These are phyloP conservation scores for Geranium brycei DNA, from an alignment of 345 rosid genomes.

Conservation along the genomic window DNA sequence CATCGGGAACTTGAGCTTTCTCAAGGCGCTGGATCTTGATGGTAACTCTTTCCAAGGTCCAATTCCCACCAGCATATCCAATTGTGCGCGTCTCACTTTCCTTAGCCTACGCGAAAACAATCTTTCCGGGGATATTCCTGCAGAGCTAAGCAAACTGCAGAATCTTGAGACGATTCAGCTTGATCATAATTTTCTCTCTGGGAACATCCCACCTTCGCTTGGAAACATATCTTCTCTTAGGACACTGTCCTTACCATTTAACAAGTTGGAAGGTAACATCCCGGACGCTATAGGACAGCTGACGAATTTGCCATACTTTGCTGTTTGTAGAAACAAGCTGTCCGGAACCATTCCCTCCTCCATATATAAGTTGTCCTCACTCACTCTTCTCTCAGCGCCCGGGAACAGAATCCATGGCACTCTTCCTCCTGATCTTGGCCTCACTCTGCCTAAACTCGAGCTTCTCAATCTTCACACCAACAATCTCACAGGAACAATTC, in stretches of 20 bases:
- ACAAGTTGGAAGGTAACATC: not conserved
- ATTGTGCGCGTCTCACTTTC: not conserved
- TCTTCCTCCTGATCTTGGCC: constrained; percentile 3
- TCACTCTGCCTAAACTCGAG: constrained; percentile 4
- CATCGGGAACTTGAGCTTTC: not conserved
- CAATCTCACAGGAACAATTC: constrained; percentile 10
- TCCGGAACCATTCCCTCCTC: not conserved
- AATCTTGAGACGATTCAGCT: not conserved
- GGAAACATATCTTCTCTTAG: not conserved
- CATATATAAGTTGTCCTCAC: not conserved
- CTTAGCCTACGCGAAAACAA: not conserved
- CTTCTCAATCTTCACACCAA: not conserved
- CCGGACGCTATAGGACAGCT: not conserved
- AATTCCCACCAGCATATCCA: not conserved
- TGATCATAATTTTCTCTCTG: not conserved
- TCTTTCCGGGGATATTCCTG: not conserved
- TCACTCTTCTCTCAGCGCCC: accelerated
- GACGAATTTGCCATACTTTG: not conserved
- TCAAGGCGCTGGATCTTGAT: not conserved
- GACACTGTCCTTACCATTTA: not conserved
- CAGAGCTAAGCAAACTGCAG: not conserved
- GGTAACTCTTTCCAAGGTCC: not conserved
- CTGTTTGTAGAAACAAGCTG: not conserved
- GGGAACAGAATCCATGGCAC: not conserved
- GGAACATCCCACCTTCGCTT: not conserved